Evolutionary conservation across 768 basidiomycete genomes (phyloP), one percentile per base, ranked within the genome.

Genomic region (Boletus insuetus): DNA sequence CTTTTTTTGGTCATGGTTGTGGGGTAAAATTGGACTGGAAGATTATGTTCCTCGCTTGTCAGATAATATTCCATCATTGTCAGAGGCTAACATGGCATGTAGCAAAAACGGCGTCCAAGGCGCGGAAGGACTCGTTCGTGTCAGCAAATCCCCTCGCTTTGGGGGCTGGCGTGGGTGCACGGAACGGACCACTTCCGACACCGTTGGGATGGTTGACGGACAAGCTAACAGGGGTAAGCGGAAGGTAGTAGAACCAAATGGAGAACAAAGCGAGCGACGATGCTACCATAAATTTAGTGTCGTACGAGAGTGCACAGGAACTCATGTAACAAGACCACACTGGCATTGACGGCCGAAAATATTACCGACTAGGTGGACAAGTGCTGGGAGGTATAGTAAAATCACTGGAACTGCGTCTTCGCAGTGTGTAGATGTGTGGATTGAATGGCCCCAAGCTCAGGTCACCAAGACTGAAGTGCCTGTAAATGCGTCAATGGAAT

Each of bases 131-230:
- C 56, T 91, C 91, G 1, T 91, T 83, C 68, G 74, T 81, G 29
- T 84, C 89, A n/a, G 82, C 91, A 17, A 91, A 94, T 64, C 91
- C 91, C 9, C 79, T 94, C 39, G 83, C 91, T 10, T 71, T 93
- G 34, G 89, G 90, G 20, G 79, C 80, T 41, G 69, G 72, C 8
- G 77, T 79, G 26, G 76, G 84, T n/a, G 77, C 83, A 26, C 75
- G 85, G 54, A 81, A 84, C 62, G 80, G 80, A 43, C 73, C 79
- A 47, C 63, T 89, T 53, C 87, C 84, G 62, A 85, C 86, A 38
- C 89, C 90, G 9, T 72, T 93, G 3, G 87, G 84, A 8, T 93
- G 91, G 91, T 68, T 93, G 48, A 86, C 91, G 20, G 85, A 81
- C 41, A 89, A 82, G 68, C 69, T 92, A 53, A 80, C 86, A 7